phyloP scores from a whole-genome alignment of 2,329 filamentous ascomycete species.

The Neopestalotiopsis rosae region DNA sequence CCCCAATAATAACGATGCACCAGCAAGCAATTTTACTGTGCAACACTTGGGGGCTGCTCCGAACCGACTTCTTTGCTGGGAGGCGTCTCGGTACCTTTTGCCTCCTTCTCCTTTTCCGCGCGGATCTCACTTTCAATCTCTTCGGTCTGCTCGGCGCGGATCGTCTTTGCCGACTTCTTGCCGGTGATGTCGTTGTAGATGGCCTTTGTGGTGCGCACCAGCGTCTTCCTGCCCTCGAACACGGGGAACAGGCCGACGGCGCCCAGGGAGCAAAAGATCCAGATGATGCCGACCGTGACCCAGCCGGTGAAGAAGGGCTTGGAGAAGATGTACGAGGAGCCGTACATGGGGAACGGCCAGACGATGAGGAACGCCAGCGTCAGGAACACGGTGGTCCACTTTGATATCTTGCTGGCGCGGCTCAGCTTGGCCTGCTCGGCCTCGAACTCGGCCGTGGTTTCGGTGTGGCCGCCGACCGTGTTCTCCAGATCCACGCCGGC shows the following conservation, averaged over 20 bases:
- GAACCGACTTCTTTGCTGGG: conserved; percentile 26
- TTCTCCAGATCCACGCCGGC: conserved; percentile 70
- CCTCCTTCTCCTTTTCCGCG: conserved; percentile 21
- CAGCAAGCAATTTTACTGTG: not conserved
- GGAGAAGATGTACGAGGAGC: conserved; percentile 78
- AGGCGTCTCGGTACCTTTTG: conserved; percentile 30
- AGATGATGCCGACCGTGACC: conserved; percentile 78
- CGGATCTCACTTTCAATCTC: conserved; percentile 4
- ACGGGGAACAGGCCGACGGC: conserved; percentile 83
- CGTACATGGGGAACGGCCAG: conserved; percentile 95
- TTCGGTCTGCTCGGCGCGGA: conserved; percentile 33
- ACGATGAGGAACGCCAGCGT: conserved; percentile 77
- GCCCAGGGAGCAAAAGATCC: conserved; percentile 75
- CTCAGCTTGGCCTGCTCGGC: conserved; percentile 52
- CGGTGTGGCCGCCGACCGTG: conserved; percentile 54
- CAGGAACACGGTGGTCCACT: conserved; percentile 60
- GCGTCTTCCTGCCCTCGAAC: conserved; percentile 76
- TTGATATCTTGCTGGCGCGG: conserved; percentile 56
- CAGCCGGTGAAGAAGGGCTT: conserved; percentile 85
- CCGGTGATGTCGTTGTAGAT: conserved; percentile 67
- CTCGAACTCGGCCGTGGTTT: conserved; percentile 33
- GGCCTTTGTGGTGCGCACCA: conserved; percentile 62
- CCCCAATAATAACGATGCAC: not conserved
- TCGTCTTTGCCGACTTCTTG: conserved; percentile 37
- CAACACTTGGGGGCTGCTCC: not conserved